Evolutionary conservation across 495 filamentous ascomycete genomes (phyloP), one percentile per base, ranked within the genome.

Genomic region (Neurospora sp.): DNA sequence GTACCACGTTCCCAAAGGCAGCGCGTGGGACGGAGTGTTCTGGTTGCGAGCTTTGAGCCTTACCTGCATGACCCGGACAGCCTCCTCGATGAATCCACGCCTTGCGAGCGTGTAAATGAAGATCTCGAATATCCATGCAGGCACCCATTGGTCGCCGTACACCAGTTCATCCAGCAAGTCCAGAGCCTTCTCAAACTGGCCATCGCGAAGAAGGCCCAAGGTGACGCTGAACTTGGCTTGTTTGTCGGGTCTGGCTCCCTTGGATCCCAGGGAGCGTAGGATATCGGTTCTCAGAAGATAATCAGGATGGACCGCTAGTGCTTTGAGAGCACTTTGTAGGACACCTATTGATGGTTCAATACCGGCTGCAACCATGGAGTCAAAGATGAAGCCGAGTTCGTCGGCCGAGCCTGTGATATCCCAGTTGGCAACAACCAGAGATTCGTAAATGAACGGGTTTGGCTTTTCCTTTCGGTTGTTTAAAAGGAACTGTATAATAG

Each of bases 291-390:
- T 90, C 13, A 94, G 84, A 2, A 94, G 59, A 74, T 96, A 94
- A 80, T 98, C 90, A 1, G 95, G 94, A 80, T 97, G 94, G 31
- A 96, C 89, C 17, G 93, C 89, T 31, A 94, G 88, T 7, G 88
- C 89, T 94, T 71, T 38, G 75, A 24, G 34, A 19, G 90, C 87
- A 74, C 86, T 86, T 80, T 96, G 91, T 75, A 92, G 93, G 3
- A 91, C 88, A 5, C 82, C 85, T 3, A 87, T 85, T 75, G 93
- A 90, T 17, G 86, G 84, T 34, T 84, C 78, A 48, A 97, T 85
- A 0, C 86, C 85, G 69, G 84, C 82, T 15, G 80, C 79, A 72
- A 86, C 83, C 90, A 97, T 93, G 76, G 97, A 93, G 37, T 86
- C 76, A 19, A 95, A 80, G 5, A 96, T 80, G n/a, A 76, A 74